Percentiles rank a stretch among this genome's conserved stretches.
Conservation (phyloP, 2,329 filamentous ascomycete genomes). For the Cryphonectria carpinicola region DNA sequence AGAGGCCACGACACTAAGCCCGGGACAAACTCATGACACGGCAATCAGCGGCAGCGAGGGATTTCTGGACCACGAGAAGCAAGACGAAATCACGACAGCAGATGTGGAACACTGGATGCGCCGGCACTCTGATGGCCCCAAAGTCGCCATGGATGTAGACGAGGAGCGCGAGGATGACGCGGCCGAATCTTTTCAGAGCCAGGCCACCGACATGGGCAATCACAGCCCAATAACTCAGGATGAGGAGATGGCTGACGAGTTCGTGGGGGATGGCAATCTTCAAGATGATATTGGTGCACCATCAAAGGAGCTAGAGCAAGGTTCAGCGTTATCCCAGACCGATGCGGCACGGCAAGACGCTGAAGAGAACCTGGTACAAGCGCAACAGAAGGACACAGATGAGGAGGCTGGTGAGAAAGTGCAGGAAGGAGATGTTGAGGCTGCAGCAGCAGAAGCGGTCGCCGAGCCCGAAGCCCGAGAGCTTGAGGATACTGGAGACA, state of each 20-base stretch:
- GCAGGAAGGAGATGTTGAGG: background rate
- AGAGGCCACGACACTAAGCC: slow-evolving; percentile 10
- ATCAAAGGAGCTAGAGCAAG: background rate
- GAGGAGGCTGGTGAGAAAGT: slow-evolving; percentile 5
- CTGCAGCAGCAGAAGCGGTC: background rate
- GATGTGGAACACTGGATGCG: slow-evolving; percentile 4
- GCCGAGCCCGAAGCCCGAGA: background rate
- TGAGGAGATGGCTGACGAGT: background rate
- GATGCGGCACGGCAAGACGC: slow-evolving; percentile 15
- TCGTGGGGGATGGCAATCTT: background rate
- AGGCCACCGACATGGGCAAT: background rate
- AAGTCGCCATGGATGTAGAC: background rate
- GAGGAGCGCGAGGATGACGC: background rate
- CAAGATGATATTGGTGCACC: background rate
- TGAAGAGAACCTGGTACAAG: background rate
- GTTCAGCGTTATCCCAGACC: background rate
- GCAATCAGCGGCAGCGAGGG: background rate
- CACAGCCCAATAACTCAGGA: background rate
- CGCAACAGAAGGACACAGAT: background rate
- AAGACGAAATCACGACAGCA: slow-evolving; percentile 7
- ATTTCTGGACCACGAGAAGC: background rate
- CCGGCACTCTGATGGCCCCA: background rate
- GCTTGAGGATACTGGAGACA: slow-evolving; percentile 4
- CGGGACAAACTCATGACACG: background rate
- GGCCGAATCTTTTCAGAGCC: slow-evolving; percentile 2